Base-by-base conservation (phyloP, 2,329 filamentous ascomycete species). In the Fusarium transvaalense region DNA sequence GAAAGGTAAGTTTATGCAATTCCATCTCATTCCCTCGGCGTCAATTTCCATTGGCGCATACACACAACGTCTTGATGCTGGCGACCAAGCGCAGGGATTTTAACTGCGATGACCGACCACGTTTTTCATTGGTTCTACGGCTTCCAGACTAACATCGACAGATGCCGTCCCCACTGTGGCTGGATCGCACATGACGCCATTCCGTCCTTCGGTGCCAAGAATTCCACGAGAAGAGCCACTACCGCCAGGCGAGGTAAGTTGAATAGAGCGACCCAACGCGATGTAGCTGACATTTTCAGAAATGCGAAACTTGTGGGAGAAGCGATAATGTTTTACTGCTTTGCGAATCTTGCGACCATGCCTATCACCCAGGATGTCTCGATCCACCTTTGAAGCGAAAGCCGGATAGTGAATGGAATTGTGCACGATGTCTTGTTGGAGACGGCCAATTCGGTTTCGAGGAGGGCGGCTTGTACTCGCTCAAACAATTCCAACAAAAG, bases 371-470 rank as follows among this genome's bases (percentile, higher is more conserved):
- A 72, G 86, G 89, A 62, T 99, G 96, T 75, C 86, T 98, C 21
- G 96, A 99, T 69, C 95, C 94, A 34, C 93, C 92, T 3, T 82
- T 97, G 42, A 91, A 91, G 72, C 83, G 86, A 10, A 89, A 91
- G 68, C 93, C 94, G 0, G 92, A 96, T 25, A 86, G 89, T 54
- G 96, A 98, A 75, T 99, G 96, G 96, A 95, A 98, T 77, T 99
- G 96, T 72, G 92, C 96, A 0, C 89, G 94, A 75, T 99, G 96
- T 77, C 87, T 99, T 27, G 96, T 99, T 25, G 96, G 96, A 46
- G 97, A 97, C 58, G 94, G 95, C 38, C 94, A 98, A 70, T 99
- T 97, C 74, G 96, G 96, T 0, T 99, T 99, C 66, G 95, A 98
- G 76, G 96, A 99, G 78, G 96, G 96, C 25, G 94, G 94, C 6